Percentiles rank a stretch among this genome's conserved stretches.
phyloP scores from a whole-genome alignment of 2,329 filamentous ascomycete species.

The Monosporascus sp. region DNA sequence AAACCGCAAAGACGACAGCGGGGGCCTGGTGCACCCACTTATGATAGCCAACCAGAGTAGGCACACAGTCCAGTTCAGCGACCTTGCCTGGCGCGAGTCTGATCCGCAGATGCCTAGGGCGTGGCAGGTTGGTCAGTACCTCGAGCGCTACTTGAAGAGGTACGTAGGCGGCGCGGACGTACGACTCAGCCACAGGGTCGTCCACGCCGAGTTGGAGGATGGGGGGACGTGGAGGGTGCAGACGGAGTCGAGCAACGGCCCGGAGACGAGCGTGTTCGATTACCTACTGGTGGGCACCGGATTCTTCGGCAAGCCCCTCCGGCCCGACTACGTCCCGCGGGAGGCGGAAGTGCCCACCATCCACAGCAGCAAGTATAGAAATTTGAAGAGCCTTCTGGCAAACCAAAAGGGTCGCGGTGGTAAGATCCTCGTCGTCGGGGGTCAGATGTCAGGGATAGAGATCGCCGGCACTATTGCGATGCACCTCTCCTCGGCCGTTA shows the following conservation, averaged over 20 bases:
- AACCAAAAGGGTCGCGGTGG: conserved; percentile 34
- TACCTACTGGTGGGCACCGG: conserved; percentile 69
- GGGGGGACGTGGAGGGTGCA: conserved; percentile 37
- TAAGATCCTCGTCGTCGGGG: conserved; percentile 70
- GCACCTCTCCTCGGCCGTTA: conserved; percentile 60
- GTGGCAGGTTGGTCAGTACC: conserved; percentile 71
- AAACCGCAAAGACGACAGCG: conserved; percentile 40
- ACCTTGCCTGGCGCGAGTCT: conserved; percentile 62
- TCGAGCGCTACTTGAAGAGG: conserved; percentile 57
- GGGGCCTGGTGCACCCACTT: conserved; percentile 56
- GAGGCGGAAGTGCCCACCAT: conserved; percentile 44
- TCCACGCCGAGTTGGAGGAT: conserved; percentile 31
- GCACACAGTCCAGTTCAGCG: conserved; percentile 69
- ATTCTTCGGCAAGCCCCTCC: conserved; percentile 63
- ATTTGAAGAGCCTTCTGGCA: conserved; percentile 44
- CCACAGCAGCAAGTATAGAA: conserved; percentile 65
- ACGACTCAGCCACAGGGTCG: conserved; percentile 45
- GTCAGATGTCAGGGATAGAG: conserved; percentile 79
- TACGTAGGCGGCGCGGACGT: conserved; percentile 45
- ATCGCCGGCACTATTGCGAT: conserved; percentile 67
- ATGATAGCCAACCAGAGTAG: conserved; percentile 72
- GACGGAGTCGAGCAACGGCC: conserved; percentile 28
- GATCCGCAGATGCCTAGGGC: conserved; percentile 67
- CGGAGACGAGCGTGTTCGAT: conserved; percentile 55
- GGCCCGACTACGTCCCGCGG: conserved; percentile 40